A percentile compares a stretch with the other conserved stretches of the same genome.
Evolutionary conservation across 805 yeast species (phyloP).

Genomic region (Kluyveromyces starmeri): DNA sequence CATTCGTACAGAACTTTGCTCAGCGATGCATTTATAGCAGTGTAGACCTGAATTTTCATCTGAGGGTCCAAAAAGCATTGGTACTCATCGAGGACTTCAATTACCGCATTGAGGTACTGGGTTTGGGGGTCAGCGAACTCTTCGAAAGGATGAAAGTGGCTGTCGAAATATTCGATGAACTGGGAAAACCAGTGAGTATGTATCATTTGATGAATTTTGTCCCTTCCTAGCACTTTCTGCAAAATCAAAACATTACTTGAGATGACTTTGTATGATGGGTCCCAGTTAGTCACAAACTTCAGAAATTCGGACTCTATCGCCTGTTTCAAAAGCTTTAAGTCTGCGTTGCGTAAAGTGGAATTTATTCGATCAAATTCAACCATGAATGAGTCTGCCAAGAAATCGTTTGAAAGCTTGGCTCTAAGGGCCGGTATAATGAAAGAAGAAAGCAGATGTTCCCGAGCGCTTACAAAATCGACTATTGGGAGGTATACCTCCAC

Average conservation of each 20-base stretch:
- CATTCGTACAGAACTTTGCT: constrained; percentile 20
- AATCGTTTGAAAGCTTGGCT: neutral
- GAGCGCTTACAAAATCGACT: constrained; percentile 15
- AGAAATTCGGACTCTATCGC: constrained; percentile 6
- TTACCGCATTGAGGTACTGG: constrained; percentile 11
- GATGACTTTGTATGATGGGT: constrained; percentile 2
- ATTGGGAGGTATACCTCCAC: constrained; percentile 16
- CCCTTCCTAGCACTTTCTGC: constrained; percentile 9
- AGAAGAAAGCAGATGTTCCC: constrained; percentile 21
- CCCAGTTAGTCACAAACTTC: constrained; percentile 15
- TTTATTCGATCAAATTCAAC: neutral
- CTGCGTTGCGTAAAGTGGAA: neutral
- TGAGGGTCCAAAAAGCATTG: constrained; percentile 8
- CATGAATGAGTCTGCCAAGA: neutral
- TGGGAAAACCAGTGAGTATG: constrained; percentile 10
- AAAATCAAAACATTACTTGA: constrained; percentile 9
- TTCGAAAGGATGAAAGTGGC: constrained; percentile 17
- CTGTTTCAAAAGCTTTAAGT: neutral
- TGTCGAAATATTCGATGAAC: constrained; percentile 17
- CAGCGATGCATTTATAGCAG: constrained; percentile 16
- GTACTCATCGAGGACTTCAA: constrained; percentile 11
- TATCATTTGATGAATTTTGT: constrained; percentile 9
- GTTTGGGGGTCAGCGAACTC: constrained; percentile 15
- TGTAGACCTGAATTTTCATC: constrained; percentile 8
- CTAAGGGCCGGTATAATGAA: constrained; percentile 29